Conservation (phyloP, 495 filamentous ascomycete genomes). For the Tuber aestivum region DNA sequence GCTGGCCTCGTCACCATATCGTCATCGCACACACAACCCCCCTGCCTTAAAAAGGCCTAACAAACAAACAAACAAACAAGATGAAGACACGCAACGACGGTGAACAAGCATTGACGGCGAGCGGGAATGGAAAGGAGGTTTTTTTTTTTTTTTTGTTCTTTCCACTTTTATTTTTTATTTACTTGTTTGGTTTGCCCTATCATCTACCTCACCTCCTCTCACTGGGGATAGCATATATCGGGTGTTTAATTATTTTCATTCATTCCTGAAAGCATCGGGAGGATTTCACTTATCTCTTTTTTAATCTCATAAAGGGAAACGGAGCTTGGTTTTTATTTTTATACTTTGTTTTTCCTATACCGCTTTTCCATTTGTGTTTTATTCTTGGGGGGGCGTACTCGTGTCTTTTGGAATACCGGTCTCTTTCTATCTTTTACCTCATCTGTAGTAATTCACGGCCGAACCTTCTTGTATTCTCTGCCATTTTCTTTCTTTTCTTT, state of each 20-base stretch:
- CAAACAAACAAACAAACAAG: not conserved
- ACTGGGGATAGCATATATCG: slow-evolving; percentile 16
- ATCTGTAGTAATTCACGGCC: slow-evolving; percentile 7
- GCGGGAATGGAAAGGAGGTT: not conserved
- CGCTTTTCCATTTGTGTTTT: slow-evolving; percentile 14
- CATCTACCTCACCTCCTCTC: slow-evolving; percentile 1
- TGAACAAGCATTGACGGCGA: slow-evolving; percentile 3
- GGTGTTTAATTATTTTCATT: slow-evolving; percentile 4
- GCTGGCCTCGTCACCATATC: not conserved
- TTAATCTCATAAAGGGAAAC: slow-evolving; percentile 14
- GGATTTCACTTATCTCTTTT: slow-evolving; percentile 2
- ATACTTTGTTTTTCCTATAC: slow-evolving; percentile 15
- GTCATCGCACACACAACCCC: not conserved
- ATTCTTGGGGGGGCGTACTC: slow-evolving; percentile 6
- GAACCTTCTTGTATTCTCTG: slow-evolving; percentile 13
- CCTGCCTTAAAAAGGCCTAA: not conserved
- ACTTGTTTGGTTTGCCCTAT: slow-evolving; percentile 8
- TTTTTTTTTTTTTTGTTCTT: not conserved
- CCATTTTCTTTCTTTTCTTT: slow-evolving; percentile 14
- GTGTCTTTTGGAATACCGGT: slow-evolving; percentile 17
- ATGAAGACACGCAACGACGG: not conserved
- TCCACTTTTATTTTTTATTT: not conserved
- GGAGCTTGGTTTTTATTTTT: slow-evolving; percentile 18
- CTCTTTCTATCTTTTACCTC: slow-evolving; percentile 12
- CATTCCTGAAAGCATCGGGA: not conserved